Evolutionary conservation across 208 protist genomes (phyloP).

Genomic region (Novymonas esmeraldas): DNA sequence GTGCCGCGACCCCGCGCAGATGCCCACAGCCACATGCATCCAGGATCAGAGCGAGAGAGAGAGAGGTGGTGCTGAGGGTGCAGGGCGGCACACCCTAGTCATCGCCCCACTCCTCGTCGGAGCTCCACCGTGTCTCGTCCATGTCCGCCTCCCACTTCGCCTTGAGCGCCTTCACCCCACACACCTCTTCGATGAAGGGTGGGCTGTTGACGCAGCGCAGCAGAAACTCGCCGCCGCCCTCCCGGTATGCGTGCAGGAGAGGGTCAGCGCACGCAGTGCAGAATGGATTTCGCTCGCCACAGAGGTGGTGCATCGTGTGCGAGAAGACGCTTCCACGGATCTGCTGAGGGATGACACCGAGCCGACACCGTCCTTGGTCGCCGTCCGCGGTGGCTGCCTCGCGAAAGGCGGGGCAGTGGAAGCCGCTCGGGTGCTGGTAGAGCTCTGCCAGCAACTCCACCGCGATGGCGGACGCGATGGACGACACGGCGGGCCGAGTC

Average conservation of each 20-base stretch:
- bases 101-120: constrained; percentile 23
- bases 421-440: constrained; percentile 91
- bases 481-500: constrained; percentile 93
- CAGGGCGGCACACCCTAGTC: neutral
- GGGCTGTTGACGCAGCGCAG: constrained; percentile 90
- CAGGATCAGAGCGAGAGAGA: neutral
- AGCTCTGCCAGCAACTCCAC: constrained; percentile 95
- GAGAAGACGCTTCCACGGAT: constrained; percentile 87
- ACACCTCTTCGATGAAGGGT: constrained; percentile 73
- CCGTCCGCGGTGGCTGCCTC: constrained; percentile 24
- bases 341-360: constrained; percentile 89
- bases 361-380: constrained; percentile 30
- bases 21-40: too few species aligned
- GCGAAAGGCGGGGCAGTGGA: constrained; percentile 58
- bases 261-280: constrained; percentile 94
- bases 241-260: constrained; percentile 75
- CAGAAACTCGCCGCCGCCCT: constrained; percentile 89
- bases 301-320: constrained; percentile 70
- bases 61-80: too few species aligned
- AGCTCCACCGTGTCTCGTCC: constrained; percentile 29
- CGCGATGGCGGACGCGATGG: constrained; percentile 92
- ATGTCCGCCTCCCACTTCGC: constrained; percentile 44
- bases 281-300: constrained; percentile 76
- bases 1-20: too few species aligned
- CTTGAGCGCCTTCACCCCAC: constrained; percentile 75